A percentile compares a stretch with the other conserved stretches of the same genome.
These are phyloP conservation scores for Coniochaeta sp. DNA, from an alignment of 2,329 filamentous ascomycete genomes.

Conservation along the genomic window DNA sequence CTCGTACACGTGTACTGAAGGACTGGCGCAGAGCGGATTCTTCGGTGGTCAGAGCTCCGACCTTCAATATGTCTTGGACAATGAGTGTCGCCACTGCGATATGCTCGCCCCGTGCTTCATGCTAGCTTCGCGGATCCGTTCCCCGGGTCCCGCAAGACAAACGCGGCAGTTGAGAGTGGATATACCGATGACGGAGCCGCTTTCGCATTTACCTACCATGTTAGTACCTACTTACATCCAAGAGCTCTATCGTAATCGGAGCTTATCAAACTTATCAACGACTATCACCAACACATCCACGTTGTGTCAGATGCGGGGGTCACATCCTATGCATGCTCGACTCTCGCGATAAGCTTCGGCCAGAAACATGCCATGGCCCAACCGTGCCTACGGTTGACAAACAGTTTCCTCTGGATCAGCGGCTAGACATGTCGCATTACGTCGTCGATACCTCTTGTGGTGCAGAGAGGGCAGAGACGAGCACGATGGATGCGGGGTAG, in stretches of 20 bases:
- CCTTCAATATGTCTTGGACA: no score
- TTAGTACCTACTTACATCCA: no score
- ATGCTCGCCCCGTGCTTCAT: no score
- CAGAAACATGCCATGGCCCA: not conserved
- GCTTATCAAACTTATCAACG: not conserved
- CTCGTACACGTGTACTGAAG: no score
- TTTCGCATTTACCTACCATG: not conserved
- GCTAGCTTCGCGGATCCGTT: not conserved
- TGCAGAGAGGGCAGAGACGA: not conserved
- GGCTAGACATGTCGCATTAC: not conserved
- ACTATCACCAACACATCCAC: not conserved
- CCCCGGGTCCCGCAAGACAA: not conserved
- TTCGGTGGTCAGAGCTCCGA: no score
- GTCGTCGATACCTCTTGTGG: conserved; percentile 1
- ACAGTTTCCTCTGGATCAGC: not conserved
- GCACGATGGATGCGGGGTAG: not conserved
- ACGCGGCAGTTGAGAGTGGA: not conserved
- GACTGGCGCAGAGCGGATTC: no score
- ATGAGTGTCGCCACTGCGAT: no score
- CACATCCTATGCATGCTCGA: not conserved
- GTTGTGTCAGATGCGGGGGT: not conserved
- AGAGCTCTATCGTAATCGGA: not conserved
- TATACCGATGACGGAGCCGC: not conserved
- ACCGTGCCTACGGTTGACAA: not conserved
- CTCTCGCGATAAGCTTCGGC: not conserved